Evolutionary conservation across 148 eudicot species (phyloP).

Genomic region (Drosera capensis): DNA sequence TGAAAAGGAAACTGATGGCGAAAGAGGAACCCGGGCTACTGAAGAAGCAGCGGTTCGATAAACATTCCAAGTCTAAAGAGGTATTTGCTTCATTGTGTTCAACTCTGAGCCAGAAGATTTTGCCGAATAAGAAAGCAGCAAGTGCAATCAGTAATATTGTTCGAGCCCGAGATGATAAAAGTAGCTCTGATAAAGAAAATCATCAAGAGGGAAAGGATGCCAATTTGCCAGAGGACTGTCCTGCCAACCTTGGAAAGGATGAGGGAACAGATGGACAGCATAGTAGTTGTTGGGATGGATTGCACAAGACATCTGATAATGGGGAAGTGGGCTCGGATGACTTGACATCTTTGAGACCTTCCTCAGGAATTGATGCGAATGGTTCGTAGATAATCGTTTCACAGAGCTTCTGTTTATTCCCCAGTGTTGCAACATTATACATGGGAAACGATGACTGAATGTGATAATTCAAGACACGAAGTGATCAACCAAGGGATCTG

Average conservation of each 20-base stretch:
- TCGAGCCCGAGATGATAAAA: constrained; percentile 13
- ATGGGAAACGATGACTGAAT: no score
- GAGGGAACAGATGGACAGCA: constrained; percentile 18
- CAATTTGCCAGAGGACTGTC: constrained; percentile 12
- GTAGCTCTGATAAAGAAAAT: constrained; percentile 20
- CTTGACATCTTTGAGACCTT: no score
- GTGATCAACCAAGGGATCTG: no score
- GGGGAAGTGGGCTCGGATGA: constrained; percentile 31
- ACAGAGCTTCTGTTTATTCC: no score
- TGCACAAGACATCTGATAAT: constrained; percentile 22
- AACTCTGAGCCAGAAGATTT: constrained; percentile 51
- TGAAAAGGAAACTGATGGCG: constrained; percentile 44
- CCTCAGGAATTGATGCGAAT: no score
- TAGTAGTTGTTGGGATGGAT: constrained; percentile 16
- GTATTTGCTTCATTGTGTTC: constrained; percentile 70
- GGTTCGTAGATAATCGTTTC: no score
- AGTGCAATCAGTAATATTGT: constrained; percentile 15
- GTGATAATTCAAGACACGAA: no score
- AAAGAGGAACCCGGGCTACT: constrained; percentile 45
- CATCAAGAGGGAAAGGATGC: constrained; percentile 19
- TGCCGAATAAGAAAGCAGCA: constrained; percentile 47
- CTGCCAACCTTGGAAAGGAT: constrained; percentile 7
- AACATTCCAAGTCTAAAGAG: constrained; percentile 37
- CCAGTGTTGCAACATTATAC: no score
- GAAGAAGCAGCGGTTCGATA: constrained; percentile 42